These are phyloP conservation scores for Penicillium fimorum DNA, from an alignment of 495 filamentous ascomycete species.

Conservation along the genomic window DNA sequence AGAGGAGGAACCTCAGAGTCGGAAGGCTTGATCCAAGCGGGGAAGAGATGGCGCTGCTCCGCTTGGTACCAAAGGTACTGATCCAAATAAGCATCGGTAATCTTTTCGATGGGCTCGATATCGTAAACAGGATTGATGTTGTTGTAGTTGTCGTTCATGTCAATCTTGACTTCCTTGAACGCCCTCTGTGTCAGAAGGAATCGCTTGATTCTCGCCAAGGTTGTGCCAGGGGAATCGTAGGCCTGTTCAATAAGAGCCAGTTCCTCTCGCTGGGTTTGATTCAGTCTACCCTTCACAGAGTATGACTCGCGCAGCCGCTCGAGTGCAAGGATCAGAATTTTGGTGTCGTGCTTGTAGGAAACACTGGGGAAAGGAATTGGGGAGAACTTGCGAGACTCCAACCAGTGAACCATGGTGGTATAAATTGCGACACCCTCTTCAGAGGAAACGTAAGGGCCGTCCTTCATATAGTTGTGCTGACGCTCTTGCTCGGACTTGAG, in stretches of 20 bases:
- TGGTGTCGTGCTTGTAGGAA: conserved; percentile 99
- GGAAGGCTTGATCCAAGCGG: conserved; percentile 98
- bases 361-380: conserved; percentile 99
- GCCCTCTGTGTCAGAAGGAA: conserved; percentile 95
- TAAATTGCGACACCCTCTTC: conserved; percentile 99
- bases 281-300: conserved; percentile 94
- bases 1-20: conserved; percentile 98
- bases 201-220: conserved; percentile 93
- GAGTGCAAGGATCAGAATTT: conserved; percentile 94
- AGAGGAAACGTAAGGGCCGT: conserved; percentile 96
- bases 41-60: conserved; percentile 96
- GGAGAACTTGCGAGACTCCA: conserved; percentile 96
- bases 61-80: conserved; percentile 99
- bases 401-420: conserved; percentile 98
- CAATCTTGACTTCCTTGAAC: conserved; percentile 99
- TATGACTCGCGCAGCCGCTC: conserved; percentile 95
- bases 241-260: conserved; percentile 97
- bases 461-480: conserved; percentile 99
- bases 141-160: conserved; percentile 99
- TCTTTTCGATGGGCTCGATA: conserved; percentile 99
- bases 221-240: conserved; percentile 96
- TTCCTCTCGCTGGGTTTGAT: conserved; percentile 97
- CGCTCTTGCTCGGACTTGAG: conserved; percentile 98
- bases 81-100: conserved; percentile 98
- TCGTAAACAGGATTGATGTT: conserved; percentile 99